These are phyloP conservation scores for Russula lepida DNA, from an alignment of 768 basidiomycete species.

Conservation along the genomic window DNA sequence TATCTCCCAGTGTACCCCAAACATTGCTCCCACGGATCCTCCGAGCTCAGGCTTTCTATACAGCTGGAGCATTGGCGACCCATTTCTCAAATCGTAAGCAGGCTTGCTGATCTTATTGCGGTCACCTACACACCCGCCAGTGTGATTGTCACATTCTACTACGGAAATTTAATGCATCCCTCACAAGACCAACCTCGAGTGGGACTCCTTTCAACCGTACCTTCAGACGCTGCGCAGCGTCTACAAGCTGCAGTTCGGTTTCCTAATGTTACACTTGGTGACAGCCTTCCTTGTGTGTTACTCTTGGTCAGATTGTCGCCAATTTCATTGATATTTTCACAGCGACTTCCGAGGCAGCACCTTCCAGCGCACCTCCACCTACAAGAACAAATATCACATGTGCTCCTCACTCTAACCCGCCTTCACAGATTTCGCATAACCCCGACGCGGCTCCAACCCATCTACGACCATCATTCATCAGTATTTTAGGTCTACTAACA, in stretches of 20 bases:
- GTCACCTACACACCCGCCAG: slow-evolving; percentile 29
- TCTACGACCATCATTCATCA: not conserved
- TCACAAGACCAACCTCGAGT: slow-evolving; percentile 60
- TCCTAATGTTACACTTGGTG: slow-evolving; percentile 25
- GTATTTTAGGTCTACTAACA: slow-evolving; percentile 5
- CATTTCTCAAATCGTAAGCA: slow-evolving; percentile 64
- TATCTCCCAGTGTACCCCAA: slow-evolving; percentile 38
- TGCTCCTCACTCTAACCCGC: slow-evolving; percentile 12
- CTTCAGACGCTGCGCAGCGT: slow-evolving; percentile 39
- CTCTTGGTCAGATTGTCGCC: not conserved
- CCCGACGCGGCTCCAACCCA: not conserved
- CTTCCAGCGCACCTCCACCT: slow-evolving; percentile 28
- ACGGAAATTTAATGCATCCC: slow-evolving; percentile 62
- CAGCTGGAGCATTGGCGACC: slow-evolving; percentile 71
- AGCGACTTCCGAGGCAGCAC: slow-evolving; percentile 38
- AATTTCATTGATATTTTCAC: slow-evolving; percentile 6
- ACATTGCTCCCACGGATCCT: slow-evolving; percentile 54
- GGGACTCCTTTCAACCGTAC: slow-evolving; percentile 66
- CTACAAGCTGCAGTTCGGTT: slow-evolving; percentile 31
- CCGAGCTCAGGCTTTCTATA: slow-evolving; percentile 56
- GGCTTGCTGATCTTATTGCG: not conserved
- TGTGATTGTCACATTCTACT: slow-evolving; percentile 59
- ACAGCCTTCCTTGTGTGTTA: slow-evolving; percentile 28
- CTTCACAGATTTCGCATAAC: not conserved
- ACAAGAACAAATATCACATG: slow-evolving; percentile 13